Conservation (phyloP, 2,329 filamentous ascomycete species). For the Clarireedia sp. region DNA sequence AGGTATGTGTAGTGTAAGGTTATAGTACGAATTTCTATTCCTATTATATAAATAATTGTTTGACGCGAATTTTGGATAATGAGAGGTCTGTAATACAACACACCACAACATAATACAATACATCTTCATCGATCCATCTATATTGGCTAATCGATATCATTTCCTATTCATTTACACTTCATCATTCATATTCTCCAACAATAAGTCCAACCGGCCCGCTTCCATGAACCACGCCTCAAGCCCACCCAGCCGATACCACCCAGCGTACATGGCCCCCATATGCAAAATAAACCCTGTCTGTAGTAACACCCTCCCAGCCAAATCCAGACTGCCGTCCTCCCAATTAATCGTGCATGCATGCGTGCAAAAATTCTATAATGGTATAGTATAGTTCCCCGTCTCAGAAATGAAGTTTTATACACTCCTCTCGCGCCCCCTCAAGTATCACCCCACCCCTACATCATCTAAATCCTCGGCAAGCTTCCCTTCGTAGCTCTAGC, state of each 20-base stretch:
- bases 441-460: background rate
- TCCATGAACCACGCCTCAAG: background rate
- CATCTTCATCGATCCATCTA: too few species aligned
- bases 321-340: background rate
- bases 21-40: too few species aligned
- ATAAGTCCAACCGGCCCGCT: background rate
- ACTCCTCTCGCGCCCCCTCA: background rate
- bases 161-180: background rate
- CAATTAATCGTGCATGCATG: background rate
- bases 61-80: too few species aligned
- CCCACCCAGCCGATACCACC: background rate
- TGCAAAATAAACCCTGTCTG: background rate
- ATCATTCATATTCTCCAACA: background rate
- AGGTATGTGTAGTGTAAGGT: too few species aligned
- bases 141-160: too few species aligned
- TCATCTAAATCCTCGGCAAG: constrained; percentile 21
- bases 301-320: background rate
- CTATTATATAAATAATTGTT: too few species aligned
- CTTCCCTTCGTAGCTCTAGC: constrained; percentile 35
- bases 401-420: constrained; percentile 2
- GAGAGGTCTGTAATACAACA: too few species aligned
- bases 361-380: constrained; percentile 1
- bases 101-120: too few species aligned
- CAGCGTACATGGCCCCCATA: background rate
- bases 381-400: background rate